Evolutionary conservation across 371 early-diverging fungal species (phyloP), one percentile per base, ranked within the genome.

Genomic region (Saksenaea vasiformis): DNA sequence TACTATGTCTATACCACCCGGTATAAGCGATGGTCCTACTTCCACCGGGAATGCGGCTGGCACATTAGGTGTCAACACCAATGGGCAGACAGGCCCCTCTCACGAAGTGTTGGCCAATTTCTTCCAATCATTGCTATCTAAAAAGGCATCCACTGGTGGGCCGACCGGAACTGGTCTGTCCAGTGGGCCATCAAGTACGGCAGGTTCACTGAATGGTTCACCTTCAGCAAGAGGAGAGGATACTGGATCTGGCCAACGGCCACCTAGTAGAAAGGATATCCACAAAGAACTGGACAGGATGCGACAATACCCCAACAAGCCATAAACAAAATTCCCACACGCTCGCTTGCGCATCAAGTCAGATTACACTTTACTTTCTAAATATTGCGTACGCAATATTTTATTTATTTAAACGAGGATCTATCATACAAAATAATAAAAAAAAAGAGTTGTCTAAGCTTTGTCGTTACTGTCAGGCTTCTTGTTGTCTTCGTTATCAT

Each of bases 21-120:
- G 64, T 7, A 56, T 64, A 17, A 57, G 67, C 19, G 63, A 68
- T 7, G 41, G 66, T 9, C 62, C 22, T 10, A 62, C 68, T 63
- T 62, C 59, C 59, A 64, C 58, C 35, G 68, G 62, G 56, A 69
- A 24, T 60, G 67, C 24, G 13, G 66, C 63, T 10, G 58, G 15
- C 27, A 57, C 53, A 13, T 19, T 60, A 17, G 31, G 65, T 27
- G 63, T 35, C 13, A 68, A 34, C 59, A 67, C 61, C 27, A 73
- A 67, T 51, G 72, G 70, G 14, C 66, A 73, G 14, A 70, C 80
- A 4, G 72, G 70, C 19, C 66, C 76, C 22, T 77, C 80, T 8
- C 87, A 92, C 67, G 94, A 93, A 74, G 91, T 92, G 4, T 71
- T 95, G 41, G 90, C 91, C 31, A 90, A 88, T 70, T 96, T 95